These are phyloP conservation scores for Arachnomyces sp. DNA, from an alignment of 2,329 filamentous ascomycete genomes.

Conservation along the genomic window DNA sequence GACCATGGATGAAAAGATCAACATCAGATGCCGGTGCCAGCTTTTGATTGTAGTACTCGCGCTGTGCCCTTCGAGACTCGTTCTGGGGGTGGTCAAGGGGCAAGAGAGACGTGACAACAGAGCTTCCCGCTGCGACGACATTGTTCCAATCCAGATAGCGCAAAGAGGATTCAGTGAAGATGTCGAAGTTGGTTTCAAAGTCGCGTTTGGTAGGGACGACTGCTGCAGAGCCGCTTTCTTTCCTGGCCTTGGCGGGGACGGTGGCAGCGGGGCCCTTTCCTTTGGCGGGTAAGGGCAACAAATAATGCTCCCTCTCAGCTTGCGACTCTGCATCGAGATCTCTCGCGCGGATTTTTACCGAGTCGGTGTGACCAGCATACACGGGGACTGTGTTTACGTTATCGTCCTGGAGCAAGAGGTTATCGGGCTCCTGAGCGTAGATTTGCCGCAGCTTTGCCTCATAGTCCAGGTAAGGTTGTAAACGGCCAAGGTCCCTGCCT, in stretches of 20 bases:
- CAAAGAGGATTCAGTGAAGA: constrained; percentile 72
- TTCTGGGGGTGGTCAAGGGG: constrained; percentile 55
- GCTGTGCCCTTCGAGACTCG: constrained; percentile 51
- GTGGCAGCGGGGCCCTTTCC: too few species aligned
- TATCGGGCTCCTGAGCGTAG: constrained; percentile 22
- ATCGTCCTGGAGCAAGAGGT: constrained; percentile 14
- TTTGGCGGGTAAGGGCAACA: constrained; percentile 17
- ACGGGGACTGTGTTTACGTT: constrained; percentile 22
- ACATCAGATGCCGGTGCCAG: constrained; percentile 77
- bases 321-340: constrained; percentile 15
- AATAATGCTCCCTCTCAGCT: constrained; percentile 18
- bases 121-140: constrained; percentile 69
- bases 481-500: neutral
- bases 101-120: constrained; percentile 68
- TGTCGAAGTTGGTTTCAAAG: constrained; percentile 67
- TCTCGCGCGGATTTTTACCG: constrained; percentile 16
- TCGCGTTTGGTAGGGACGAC: constrained; percentile 58
- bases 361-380: constrained; percentile 14
- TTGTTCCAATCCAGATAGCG: constrained; percentile 71
- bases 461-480: constrained; percentile 20
- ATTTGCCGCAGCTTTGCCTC: constrained; percentile 23
- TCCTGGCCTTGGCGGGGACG: too few species aligned
- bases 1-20: constrained; percentile 72
- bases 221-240: constrained; percentile 51
- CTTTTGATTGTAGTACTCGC: constrained; percentile 71